A percentile compares a stretch with the other conserved stretches of the same genome.
These are phyloP conservation scores for Magnolia kwangsiensis DNA, from an alignment of 164 flowering plant species.

Conservation along the genomic window DNA sequence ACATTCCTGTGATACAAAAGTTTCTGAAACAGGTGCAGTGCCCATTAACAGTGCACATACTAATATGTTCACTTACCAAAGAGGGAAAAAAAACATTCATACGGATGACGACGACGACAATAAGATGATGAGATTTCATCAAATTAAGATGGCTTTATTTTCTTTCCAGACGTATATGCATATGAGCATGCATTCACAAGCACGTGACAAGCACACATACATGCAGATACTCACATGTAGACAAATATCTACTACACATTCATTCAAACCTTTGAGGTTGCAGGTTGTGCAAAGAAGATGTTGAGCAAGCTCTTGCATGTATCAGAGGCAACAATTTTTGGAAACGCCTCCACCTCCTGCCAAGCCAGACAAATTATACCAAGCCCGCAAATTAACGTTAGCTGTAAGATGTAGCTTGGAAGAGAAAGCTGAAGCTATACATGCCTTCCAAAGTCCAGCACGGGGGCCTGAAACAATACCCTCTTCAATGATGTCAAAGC, in stretches of 20 bases:
- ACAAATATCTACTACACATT: background rate
- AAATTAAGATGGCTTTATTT: background rate
- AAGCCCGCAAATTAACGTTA: background rate
- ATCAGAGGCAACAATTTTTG: slow-evolving; percentile 44
- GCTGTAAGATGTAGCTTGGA: background rate
- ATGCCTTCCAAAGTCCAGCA: slow-evolving; percentile 71
- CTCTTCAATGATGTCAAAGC: slow-evolving; percentile 71
- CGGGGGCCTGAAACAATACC: slow-evolving; percentile 70
- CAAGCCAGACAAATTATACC: slow-evolving; percentile 1
- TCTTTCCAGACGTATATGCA: too few species aligned
- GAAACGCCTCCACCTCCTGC: slow-evolving; percentile 63
- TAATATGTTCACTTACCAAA: too few species aligned
- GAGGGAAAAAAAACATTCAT: background rate
- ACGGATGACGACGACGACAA: background rate
- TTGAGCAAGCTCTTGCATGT: slow-evolving; percentile 66
- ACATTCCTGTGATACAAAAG: too few species aligned
- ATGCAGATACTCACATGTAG: background rate
- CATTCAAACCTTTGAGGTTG: slow-evolving; percentile 60
- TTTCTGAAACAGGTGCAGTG: too few species aligned
- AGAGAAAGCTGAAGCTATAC: too few species aligned
- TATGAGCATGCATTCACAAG: background rate
- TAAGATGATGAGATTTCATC: background rate
- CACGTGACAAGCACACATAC: background rate
- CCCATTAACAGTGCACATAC: too few species aligned
- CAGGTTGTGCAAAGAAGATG: slow-evolving; percentile 69